Percentiles rank a stretch among this genome's conserved stretches.
These are phyloP conservation scores for Alternaria triticina DNA, from an alignment of 2,329 filamentous ascomycete species.

Conservation along the genomic window DNA sequence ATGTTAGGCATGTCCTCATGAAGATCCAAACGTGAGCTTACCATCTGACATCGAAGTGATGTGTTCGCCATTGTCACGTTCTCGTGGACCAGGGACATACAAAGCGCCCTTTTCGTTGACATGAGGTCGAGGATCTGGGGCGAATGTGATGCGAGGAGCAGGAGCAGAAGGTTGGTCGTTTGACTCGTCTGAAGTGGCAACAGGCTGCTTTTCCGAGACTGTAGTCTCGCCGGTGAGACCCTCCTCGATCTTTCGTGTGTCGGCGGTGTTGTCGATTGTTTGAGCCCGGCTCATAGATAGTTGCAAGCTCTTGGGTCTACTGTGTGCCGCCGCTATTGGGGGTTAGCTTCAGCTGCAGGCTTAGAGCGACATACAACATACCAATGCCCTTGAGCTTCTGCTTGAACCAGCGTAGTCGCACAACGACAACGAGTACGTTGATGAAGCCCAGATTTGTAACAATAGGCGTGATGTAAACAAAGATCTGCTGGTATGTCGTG, in stretches of 20 bases:
- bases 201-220: not conserved
- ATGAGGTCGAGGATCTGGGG: conserved; percentile 1
- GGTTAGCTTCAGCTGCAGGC: not conserved
- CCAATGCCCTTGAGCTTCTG: conserved; percentile 89
- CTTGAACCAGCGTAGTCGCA: conserved; percentile 97
- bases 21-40: not conserved
- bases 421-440: conserved; percentile 77
- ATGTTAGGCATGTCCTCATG: not conserved
- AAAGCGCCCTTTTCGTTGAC: conserved; percentile 2
- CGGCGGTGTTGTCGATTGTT: not conserved
- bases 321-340: conserved; percentile 63
- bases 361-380: not conserved
- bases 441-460: conserved; percentile 51
- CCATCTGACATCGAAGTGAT: not conserved
- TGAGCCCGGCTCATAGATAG: not conserved
- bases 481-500: conserved; percentile 58
- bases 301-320: conserved; percentile 17
- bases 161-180: not conserved
- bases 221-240: conserved; percentile 9
- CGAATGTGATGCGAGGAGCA: conserved; percentile 9
- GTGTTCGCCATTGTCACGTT: conserved; percentile 6
- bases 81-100: conserved; percentile 7
- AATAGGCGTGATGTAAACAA: conserved; percentile 44
- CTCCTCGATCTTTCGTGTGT: conserved; percentile 6
- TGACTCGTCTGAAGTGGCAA: not conserved